Evolutionary conservation across 495 filamentous ascomycete species (phyloP).

Genomic region (Trichoderma gamsii): DNA sequence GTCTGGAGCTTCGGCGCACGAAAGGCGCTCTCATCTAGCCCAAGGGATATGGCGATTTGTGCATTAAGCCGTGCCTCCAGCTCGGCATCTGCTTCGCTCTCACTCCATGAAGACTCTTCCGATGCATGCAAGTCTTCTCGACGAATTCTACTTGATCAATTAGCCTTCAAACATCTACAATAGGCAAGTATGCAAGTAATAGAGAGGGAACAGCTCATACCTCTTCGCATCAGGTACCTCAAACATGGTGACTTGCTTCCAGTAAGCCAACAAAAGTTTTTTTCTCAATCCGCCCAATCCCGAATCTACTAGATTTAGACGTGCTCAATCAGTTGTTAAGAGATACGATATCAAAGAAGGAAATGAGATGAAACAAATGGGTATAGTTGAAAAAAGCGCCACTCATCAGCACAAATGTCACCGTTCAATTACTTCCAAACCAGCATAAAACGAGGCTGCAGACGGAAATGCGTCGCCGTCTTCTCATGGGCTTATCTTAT

Average conservation of each 20-base stretch:
- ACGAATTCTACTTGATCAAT: conserved; percentile 36
- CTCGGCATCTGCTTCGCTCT: conserved; percentile 23
- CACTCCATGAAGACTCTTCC: conserved; percentile 29
- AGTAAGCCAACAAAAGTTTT: background rate
- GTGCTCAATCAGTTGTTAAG: background rate
- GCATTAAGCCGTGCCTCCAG: conserved; percentile 36
- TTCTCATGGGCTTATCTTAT: background rate
- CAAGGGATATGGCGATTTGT: conserved; percentile 35
- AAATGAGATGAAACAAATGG: background rate
- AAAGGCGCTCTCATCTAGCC: conserved; percentile 27
- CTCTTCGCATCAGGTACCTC: conserved; percentile 48
- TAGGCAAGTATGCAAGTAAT: background rate
- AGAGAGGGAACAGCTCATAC: conserved; percentile 26
- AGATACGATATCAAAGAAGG: background rate
- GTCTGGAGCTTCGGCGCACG: background rate
- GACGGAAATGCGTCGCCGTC: background rate
- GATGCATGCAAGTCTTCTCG: conserved; percentile 41
- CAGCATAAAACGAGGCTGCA: background rate
- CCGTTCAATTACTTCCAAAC: background rate
- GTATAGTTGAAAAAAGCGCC: background rate
- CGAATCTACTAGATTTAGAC: background rate
- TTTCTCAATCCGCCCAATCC: background rate
- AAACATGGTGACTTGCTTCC: conserved; percentile 36
- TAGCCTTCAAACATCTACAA: conserved; percentile 4
- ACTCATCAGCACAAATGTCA: background rate